Evolutionary conservation across 148 eudicot species (phyloP).

Genomic region (Persicaria maculosa): DNA sequence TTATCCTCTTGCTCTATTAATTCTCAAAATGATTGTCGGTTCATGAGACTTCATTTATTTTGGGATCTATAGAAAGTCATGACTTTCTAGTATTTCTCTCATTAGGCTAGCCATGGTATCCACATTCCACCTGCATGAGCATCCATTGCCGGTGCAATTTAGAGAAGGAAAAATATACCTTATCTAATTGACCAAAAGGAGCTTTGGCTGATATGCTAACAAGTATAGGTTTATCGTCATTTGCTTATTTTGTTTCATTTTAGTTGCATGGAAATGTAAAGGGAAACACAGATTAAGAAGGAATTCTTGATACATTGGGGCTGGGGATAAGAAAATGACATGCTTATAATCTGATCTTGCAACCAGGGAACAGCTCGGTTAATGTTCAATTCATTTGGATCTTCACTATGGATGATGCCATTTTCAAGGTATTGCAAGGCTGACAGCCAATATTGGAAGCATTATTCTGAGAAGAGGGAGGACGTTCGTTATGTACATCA

Average conservation of each 20-base stretch:
- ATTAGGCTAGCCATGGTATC: neutral
- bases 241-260: neutral
- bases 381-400: slow-evolving; percentile 95
- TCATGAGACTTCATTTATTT: neutral
- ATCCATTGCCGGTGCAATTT: neutral
- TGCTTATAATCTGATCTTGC: slow-evolving; percentile 26
- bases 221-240: neutral
- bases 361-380: slow-evolving; percentile 92
- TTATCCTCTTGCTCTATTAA: neutral
- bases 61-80: neutral
- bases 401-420: slow-evolving; percentile 93
- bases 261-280: neutral
- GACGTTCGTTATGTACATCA: slow-evolving; percentile 46
- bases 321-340: slow-evolving; percentile 6
- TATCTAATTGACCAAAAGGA: neutral
- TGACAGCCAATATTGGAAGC: slow-evolving; percentile 56
- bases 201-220: neutral
- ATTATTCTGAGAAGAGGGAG: slow-evolving; percentile 45
- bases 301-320: slow-evolving; percentile 2
- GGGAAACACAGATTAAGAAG: neutral
- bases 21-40: neutral
- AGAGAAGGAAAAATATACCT: neutral
- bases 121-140: neutral
- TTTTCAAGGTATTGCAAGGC: slow-evolving; percentile 74
- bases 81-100: neutral